Evolutionary conservation across 2,329 filamentous ascomycete species (phyloP).

Genomic region (Xylaria sp.): DNA sequence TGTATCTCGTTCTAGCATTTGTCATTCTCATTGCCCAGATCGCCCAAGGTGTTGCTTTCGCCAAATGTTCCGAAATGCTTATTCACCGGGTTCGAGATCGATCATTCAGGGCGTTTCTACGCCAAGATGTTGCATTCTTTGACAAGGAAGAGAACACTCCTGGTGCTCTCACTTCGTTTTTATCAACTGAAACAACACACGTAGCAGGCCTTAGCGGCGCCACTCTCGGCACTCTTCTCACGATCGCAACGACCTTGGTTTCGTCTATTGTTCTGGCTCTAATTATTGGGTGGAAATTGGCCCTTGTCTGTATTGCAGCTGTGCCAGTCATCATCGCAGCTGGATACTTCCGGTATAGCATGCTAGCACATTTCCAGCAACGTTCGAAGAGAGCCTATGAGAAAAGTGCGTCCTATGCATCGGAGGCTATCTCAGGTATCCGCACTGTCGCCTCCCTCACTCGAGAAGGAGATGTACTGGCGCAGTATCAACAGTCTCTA

Average conservation of each 20-base stretch:
- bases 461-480: conserved; percentile 79
- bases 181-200: conserved; percentile 88
- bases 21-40: conserved; percentile 73
- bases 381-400: conserved; percentile 82
- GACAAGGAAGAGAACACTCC: conserved; percentile 88
- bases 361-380: conserved; percentile 78
- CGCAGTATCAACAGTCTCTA: conserved; percentile 71
- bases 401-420: conserved; percentile 82
- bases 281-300: conserved; percentile 86
- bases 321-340: conserved; percentile 79
- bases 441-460: conserved; percentile 92
- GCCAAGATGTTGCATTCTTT: conserved; percentile 92
- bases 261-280: conserved; percentile 72
- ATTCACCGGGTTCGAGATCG: conserved; percentile 81
- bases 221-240: conserved; percentile 84
- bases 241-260: conserved; percentile 79
- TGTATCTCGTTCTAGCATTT: conserved; percentile 85
- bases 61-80: conserved; percentile 83
- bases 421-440: conserved; percentile 92
- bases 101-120: conserved; percentile 85
- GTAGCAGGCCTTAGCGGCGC: conserved; percentile 86
- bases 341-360: conserved; percentile 87
- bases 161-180: conserved; percentile 84
- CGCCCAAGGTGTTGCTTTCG: conserved; percentile 75
- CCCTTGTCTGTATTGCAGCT: conserved; percentile 78